Evolutionary conservation across 2,329 filamentous ascomycete genomes (phyloP), one percentile per base, ranked within the genome.

Genomic region (Stachybotrys elegans): DNA sequence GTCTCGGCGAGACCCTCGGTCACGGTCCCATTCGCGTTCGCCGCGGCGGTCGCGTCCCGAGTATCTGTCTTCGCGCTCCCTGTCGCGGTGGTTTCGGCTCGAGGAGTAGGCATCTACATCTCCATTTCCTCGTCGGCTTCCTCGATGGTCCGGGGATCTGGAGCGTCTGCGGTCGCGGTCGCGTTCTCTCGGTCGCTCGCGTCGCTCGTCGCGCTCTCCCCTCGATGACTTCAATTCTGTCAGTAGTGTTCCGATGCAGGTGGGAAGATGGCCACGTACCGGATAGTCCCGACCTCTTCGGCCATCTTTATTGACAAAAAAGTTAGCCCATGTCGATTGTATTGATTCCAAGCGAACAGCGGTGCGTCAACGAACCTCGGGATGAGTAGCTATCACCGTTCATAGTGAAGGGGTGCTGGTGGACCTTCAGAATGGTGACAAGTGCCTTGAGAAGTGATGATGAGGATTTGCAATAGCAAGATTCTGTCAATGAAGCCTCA

Each of bases 1-100:
- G 49, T 86, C 82, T 48, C 83, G 75, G 55, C 84, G 70, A 46
- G 72, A 71, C 51, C 64, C 78, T 49, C 85, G 73, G 49, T 91
- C 87, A 61, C 84, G 77, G 60, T 86, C 84, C 83, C 86, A 88
- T 51, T 86, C 86, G 51, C 86, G 77, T n/a, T 89, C 86, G 43
- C 83, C 79, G 45, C 77, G 67, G 47, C 81, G 71, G 46, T 82
- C 78, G 50, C 86, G 79, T 25, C 84, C 84, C 29, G 81, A 81
- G 62, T 96, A 96, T 61, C 91, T 80, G 56, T 96, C 92, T 67
- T 97, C 92, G 49, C 92, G 86, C 70, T 97, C 92, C 50, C 92
- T 78, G 63, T 95, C 92, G 62, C 92, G 82, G 65, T 95, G 94
- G 70, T 85, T 91, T 55, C 92, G 86, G 67, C 90, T 95, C 6